A percentile compares a stretch with the other conserved stretches of the same genome.
Evolutionary conservation across 1,139 yeast species (phyloP).

Genomic region (Nakaseomyces nivariensis): DNA sequence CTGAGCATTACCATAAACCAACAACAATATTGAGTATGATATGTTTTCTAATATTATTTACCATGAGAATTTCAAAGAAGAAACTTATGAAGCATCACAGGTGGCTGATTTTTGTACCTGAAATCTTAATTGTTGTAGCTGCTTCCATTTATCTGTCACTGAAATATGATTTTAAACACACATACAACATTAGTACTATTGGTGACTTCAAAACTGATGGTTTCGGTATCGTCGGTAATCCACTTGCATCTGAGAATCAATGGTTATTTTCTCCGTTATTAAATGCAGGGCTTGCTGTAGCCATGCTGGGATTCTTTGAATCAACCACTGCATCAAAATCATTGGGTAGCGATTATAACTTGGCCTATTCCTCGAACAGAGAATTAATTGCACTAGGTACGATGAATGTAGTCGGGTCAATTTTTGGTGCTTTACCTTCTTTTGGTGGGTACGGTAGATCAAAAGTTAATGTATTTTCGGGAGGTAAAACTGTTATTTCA

Average conservation of each 20-base stretch:
- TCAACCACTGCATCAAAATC: conserved; percentile 89
- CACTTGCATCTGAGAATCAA: conserved; percentile 33
- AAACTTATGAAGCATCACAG: conserved; percentile 27
- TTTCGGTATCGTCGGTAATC: conserved; percentile 38
- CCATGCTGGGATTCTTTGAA: conserved; percentile 86
- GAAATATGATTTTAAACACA: conserved; percentile 42
- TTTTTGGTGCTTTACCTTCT: conserved; percentile 74
- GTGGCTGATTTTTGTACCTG: conserved; percentile 51
- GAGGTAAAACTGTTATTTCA: conserved; percentile 76
- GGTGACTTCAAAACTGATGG: conserved; percentile 50
- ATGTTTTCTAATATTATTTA: conserved; percentile 39
- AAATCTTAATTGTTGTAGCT: conserved; percentile 66
- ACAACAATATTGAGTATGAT: conserved; percentile 45
- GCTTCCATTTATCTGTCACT: conserved; percentile 51
- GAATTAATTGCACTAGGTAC: conserved; percentile 77
- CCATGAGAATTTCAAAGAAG: conserved; percentile 38
- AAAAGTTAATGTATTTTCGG: conserved; percentile 75
- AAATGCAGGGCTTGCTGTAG: conserved; percentile 61
- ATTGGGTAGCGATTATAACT: conserved; percentile 53
- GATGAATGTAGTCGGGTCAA: conserved; percentile 55
- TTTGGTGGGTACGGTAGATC: conserved; percentile 97
- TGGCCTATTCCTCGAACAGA: conserved; percentile 63
- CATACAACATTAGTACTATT: conserved; percentile 51
- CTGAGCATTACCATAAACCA: conserved; percentile 36
- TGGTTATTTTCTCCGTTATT: conserved; percentile 31